Base-by-base conservation (phyloP, 495 filamentous ascomycete genomes). In the Aspergillus sclerotioniger region DNA sequence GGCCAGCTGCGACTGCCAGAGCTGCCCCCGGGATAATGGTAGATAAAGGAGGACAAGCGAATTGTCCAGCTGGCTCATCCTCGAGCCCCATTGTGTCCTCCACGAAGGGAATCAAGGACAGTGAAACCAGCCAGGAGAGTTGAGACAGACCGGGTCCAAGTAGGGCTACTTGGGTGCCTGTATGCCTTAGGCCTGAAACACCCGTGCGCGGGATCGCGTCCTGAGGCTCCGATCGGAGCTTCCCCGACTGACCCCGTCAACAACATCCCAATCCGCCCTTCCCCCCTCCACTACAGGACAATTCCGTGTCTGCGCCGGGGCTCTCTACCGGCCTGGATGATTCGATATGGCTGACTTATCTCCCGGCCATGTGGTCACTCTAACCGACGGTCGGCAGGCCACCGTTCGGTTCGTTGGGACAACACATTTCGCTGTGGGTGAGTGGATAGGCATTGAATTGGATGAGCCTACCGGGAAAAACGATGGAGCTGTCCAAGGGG, bases 361-460 rank as follows among this genome's bases (percentile, higher is more conserved):
- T 28, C 58, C 63, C 44, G 87, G 85, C 60, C 80, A 86, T 67
- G 79, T 79, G 37, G 82, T 96, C 71, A 80, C 81, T 69, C 82
- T 94, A 54, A 81, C 74, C 69, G 88, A 96, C 68, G 90, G 90
- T 66, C 88, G 87, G 60, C 80, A 80, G 54, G 94, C 80, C 63
- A 85, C 81, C 57, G 81, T 98, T 45, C 89, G 90, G 64, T 98
- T 87, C 70, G 72, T 90, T 58, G 94, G 94, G 60, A 76, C 80
- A 45, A 90, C 92, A 25, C 74, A 82, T 58, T 96, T 98, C 71
- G 84, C 90, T 32, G 67, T 71, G 3, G 95, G 92, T 53, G 87
- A 90, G 28, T 98, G 93, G 91, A 77, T 96, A 51, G 94, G 94
- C 51, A 81, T 98, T 46, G 92, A 96, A 79, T 82, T 98, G 57